phyloP scores from a whole-genome alignment of 805 yeast genomes.

The Yarrowia bubula region DNA sequence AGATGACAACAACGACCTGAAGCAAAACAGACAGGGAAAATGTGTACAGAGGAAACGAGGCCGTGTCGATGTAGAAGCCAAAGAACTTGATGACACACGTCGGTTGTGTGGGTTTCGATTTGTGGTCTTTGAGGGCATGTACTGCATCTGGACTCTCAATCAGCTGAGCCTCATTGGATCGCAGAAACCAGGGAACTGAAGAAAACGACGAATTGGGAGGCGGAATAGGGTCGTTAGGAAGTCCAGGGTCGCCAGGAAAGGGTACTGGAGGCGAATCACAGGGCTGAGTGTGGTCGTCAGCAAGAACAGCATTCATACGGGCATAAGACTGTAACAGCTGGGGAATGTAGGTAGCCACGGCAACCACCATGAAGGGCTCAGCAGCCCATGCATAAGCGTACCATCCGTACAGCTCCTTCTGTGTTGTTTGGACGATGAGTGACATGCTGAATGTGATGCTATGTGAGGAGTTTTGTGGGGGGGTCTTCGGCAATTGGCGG shows the following conservation, averaged over 20 bases:
- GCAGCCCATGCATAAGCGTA: slow-evolving; percentile 69
- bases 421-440: not conserved
- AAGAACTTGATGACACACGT: slow-evolving; percentile 52
- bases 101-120: slow-evolving; percentile 18
- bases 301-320: slow-evolving; percentile 64
- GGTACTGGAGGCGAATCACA: slow-evolving; percentile 45
- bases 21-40: slow-evolving; percentile 67
- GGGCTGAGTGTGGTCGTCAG: slow-evolving; percentile 55
- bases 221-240: not conserved
- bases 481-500: not conserved
- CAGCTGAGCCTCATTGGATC: not conserved
- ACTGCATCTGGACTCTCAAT: not conserved
- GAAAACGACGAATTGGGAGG: slow-evolving; percentile 23
- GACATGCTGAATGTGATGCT: not conserved
- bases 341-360: slow-evolving; percentile 76
- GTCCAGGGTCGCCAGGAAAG: slow-evolving; percentile 38
- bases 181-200: slow-evolving; percentile 19
- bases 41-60: slow-evolving; percentile 71
- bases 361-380: slow-evolving; percentile 78
- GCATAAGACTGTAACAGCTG: slow-evolving; percentile 69
- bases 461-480: not conserved
- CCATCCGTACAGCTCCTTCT: slow-evolving; percentile 58
- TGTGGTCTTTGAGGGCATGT: slow-evolving; percentile 29
- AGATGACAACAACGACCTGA: slow-evolving; percentile 68
- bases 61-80: slow-evolving; percentile 59